Conservation (phyloP, 2,329 filamentous ascomycete species). For the Colletotrichum magnum region DNA sequence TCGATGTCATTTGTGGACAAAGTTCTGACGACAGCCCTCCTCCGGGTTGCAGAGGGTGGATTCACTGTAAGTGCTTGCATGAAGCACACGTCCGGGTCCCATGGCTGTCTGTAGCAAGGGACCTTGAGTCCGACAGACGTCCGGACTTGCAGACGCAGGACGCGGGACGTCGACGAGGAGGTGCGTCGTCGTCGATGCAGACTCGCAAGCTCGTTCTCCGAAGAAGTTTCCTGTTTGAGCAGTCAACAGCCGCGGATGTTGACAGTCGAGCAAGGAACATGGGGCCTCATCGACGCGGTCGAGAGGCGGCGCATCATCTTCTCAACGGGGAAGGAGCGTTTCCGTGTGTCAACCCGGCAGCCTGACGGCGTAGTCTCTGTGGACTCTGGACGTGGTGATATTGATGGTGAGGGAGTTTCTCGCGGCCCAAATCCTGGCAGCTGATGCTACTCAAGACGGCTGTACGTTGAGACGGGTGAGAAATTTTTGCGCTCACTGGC, state of each 20-base stretch:
- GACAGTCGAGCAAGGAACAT: slow-evolving; percentile 25
- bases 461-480: slow-evolving; percentile 15
- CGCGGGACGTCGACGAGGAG: background rate
- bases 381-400: slow-evolving; percentile 7
- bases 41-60: background rate
- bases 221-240: slow-evolving; percentile 30
- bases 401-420: slow-evolving; percentile 10
- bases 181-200: background rate
- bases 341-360: slow-evolving; percentile 5
- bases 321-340: slow-evolving; percentile 24
- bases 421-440: slow-evolving; percentile 12
- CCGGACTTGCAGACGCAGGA: slow-evolving; percentile 10
- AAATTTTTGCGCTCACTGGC: slow-evolving; percentile 1
- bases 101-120: background rate
- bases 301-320: background rate
- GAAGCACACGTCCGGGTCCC: slow-evolving; percentile 15
- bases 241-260: background rate
- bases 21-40: slow-evolving; percentile 1
- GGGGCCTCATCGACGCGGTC: background rate
- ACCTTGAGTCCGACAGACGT: background rate
- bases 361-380: slow-evolving; percentile 5
- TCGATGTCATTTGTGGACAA: slow-evolving; percentile 38
- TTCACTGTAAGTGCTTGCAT: slow-evolving; percentile 29
- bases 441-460: slow-evolving; percentile 37
- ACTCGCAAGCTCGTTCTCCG: background rate